Conservation (phyloP, 331 rosid species). For the Quercus lobata region DNA sequence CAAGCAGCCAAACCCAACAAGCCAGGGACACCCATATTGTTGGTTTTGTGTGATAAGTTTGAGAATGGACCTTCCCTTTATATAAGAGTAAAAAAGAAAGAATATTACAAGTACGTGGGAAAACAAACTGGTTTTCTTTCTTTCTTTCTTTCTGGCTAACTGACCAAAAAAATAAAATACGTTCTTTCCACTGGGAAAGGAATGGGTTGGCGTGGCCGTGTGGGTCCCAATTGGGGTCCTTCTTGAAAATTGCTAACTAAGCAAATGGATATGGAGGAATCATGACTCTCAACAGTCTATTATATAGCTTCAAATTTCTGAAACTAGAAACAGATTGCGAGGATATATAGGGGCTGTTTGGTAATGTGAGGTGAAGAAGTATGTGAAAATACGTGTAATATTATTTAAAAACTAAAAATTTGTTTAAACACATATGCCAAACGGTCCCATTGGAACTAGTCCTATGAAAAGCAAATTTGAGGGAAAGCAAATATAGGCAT, state of each 20-base stretch:
- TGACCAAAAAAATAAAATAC: not conserved
- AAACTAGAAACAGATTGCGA: not conserved
- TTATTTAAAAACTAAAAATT: too few relatives aligned
- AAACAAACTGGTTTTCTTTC: not conserved
- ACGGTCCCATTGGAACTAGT: not conserved
- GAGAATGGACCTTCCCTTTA: conserved; percentile 2
- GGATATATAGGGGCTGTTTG: too few relatives aligned
- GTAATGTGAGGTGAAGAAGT: too few relatives aligned
- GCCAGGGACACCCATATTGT: conserved; percentile 19
- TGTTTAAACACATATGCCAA: too few relatives aligned
- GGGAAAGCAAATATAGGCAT: too few relatives aligned
- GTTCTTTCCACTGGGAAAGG: not conserved
- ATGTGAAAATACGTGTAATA: accelerated
- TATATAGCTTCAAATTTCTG: not conserved
- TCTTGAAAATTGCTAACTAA: not conserved
- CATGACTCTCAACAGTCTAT: not conserved
- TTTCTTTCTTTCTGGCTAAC: not conserved
- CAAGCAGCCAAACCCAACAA: conserved; percentile 14
- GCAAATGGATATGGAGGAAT: not conserved
- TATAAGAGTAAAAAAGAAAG: not conserved
- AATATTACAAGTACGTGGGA: conserved; percentile 3
- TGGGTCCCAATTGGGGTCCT: conserved; percentile 2
- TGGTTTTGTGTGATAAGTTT: conserved; percentile 2
- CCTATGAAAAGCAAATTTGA: not conserved
- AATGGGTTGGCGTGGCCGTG: not conserved